Conservation (phyloP, 306 rosid genomes). For the Vigna nakashimae region DNA sequence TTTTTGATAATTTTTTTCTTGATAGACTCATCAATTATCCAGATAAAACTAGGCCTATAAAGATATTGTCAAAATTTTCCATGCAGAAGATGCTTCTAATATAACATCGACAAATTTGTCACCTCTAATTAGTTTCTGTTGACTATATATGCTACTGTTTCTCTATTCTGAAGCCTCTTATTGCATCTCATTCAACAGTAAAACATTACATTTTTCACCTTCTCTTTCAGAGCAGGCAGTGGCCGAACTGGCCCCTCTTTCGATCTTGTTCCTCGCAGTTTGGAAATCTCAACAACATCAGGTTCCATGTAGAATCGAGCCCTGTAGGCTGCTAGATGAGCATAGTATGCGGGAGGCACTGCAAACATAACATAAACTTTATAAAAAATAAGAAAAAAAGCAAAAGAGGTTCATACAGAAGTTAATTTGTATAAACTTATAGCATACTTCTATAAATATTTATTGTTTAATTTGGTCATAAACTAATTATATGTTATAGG, state of each 20-base stretch:
- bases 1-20: too few relatives aligned
- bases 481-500: too few relatives aligned
- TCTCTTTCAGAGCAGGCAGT: constrained; percentile 73
- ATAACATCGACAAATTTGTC: constrained; percentile 31
- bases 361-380: constrained; percentile 26
- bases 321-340: constrained; percentile 76
- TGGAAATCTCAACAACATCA: constrained; percentile 47
- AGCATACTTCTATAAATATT: too few relatives aligned
- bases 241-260: constrained; percentile 62
- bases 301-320: constrained; percentile 84
- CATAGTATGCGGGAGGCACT: constrained; percentile 80
- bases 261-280: constrained; percentile 47
- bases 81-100: constrained; percentile 33
- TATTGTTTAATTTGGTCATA: too few relatives aligned
- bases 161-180: constrained; percentile 25
- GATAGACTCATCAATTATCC: background rate
- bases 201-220: constrained; percentile 74
- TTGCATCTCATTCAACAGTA: constrained; percentile 53
- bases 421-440: too few relatives aligned
- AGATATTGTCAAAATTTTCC: constrained; percentile 21
- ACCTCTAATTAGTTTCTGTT: background rate
- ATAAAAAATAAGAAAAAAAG: too few relatives aligned
- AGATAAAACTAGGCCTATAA: background rate
- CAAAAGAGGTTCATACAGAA: too few relatives aligned
- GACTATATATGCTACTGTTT: constrained; percentile 17